These are phyloP conservation scores for Ophiostoma pallidulum DNA, from an alignment of 2,329 filamentous ascomycete species.

Conservation along the genomic window DNA sequence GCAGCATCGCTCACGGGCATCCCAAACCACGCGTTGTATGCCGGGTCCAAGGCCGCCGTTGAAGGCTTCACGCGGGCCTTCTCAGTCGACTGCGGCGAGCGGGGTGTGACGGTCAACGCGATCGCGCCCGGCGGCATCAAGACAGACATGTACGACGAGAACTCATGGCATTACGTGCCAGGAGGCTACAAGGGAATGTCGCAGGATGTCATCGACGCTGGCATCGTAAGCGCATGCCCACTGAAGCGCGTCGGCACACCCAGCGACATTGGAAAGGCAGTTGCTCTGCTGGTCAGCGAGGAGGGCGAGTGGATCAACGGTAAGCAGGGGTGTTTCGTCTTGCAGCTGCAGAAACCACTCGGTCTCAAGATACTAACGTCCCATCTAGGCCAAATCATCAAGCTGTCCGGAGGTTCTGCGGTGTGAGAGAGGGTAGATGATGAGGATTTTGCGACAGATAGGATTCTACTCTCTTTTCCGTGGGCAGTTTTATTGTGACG, in stretches of 20 bases:
- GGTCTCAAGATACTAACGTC: not conserved
- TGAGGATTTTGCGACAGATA: too few relatives aligned
- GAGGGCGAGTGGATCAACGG: conserved; percentile 59
- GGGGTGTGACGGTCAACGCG: conserved; percentile 62
- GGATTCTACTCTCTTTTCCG: too few relatives aligned
- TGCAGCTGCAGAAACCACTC: not conserved
- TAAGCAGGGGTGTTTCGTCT: conserved; percentile 23
- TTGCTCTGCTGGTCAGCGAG: conserved; percentile 44
- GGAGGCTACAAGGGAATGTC: conserved; percentile 43
- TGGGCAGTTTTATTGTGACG: too few relatives aligned
- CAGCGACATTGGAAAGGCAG: conserved; percentile 48
- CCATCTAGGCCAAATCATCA: conserved; percentile 29
- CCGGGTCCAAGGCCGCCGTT: conserved; percentile 61
- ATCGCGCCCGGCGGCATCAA: conserved; percentile 65
- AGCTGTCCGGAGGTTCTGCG: conserved; percentile 29
- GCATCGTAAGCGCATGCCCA: conserved; percentile 48
- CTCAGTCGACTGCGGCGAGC: conserved; percentile 59
- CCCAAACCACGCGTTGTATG: conserved; percentile 61
- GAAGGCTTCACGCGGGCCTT: conserved; percentile 65
- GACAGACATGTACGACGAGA: conserved; percentile 67
- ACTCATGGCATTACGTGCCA: conserved; percentile 57
- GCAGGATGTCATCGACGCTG: conserved; percentile 43
- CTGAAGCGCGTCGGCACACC: conserved; percentile 49
- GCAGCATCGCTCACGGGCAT: conserved; percentile 57
- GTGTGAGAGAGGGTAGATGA: conserved; percentile 15